These are phyloP conservation scores for Globisporangium perplexum DNA, from an alignment of 352 stramenopile genomes.

Conservation along the genomic window DNA sequence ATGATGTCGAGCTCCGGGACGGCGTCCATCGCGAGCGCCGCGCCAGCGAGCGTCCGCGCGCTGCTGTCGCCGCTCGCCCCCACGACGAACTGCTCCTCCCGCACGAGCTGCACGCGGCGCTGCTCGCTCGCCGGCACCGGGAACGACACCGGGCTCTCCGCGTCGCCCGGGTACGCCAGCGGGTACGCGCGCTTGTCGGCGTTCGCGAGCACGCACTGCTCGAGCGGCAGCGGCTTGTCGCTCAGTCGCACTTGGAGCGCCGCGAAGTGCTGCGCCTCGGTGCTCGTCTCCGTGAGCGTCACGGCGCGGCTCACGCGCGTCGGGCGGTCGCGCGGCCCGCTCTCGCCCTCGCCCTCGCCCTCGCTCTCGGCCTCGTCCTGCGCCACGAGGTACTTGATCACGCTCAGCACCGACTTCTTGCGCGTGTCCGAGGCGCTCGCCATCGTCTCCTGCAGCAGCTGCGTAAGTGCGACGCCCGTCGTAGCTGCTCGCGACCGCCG, in stretches of 20 bases:
- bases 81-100: not conserved
- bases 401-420: conserved; percentile 21
- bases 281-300: conserved; percentile 8
- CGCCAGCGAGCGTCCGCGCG: not conserved
- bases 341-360: conserved; percentile 9
- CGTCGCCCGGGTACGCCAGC: conserved; percentile 4
- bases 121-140: conserved; percentile 2
- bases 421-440: conserved; percentile 9
- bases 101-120: not conserved
- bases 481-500: not conserved
- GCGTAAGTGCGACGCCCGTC: conserved; percentile 10
- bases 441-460: conserved; percentile 23
- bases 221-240: conserved; percentile 3
- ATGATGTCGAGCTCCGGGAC: conserved; percentile 29
- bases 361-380: conserved; percentile 13
- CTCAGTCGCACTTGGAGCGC: conserved; percentile 3
- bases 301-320: not conserved
- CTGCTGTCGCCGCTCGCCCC: not conserved
- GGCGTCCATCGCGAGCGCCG: not conserved
- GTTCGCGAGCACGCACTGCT: conserved; percentile 9
- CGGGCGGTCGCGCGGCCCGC: not conserved
- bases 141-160: not conserved
- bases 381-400: conserved; percentile 31
- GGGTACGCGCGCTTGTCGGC: conserved; percentile 2
- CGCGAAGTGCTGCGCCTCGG: conserved; percentile 7